Percentiles rank a stretch among this genome's conserved stretches.
Evolutionary conservation across 768 basidiomycete species (phyloP).

Genomic region (Asterophora parasitica): DNA sequence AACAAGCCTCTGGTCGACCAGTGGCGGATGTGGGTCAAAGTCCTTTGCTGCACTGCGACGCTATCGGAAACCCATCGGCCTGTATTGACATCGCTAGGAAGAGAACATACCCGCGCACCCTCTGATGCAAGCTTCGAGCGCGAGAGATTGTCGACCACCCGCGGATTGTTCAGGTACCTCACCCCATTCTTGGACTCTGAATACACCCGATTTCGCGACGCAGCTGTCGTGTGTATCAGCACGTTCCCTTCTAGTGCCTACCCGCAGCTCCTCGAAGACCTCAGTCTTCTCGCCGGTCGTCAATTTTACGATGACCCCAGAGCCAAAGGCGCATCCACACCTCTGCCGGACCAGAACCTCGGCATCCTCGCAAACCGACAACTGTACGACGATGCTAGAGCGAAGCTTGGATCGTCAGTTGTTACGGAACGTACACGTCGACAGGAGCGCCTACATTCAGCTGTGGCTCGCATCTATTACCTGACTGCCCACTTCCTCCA

Average conservation of each 20-base stretch:
- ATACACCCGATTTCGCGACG: constrained; percentile 76
- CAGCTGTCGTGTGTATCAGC: constrained; percentile 85
- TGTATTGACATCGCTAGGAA: constrained; percentile 46
- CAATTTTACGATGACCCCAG: constrained; percentile 79
- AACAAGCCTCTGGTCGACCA: constrained; percentile 61
- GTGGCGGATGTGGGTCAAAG: constrained; percentile 81
- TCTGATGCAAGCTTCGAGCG: constrained; percentile 76
- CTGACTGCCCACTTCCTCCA: constrained; percentile 77
- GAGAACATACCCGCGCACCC: constrained; percentile 65
- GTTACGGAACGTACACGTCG: constrained; percentile 56
- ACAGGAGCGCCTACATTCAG: constrained; percentile 77
- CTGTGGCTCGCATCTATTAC: constrained; percentile 85
- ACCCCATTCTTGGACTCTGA: constrained; percentile 88
- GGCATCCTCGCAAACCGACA: constrained; percentile 46
- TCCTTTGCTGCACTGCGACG: constrained; percentile 78
- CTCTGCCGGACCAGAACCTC: constrained; percentile 32
- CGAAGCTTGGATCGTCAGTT: constrained; percentile 40
- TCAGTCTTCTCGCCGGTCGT: constrained; percentile 72
- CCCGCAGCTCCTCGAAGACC: constrained; percentile 77
- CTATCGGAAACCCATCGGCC: constrained; percentile 57
- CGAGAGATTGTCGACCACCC: constrained; percentile 76
- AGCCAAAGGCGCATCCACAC: constrained; percentile 35
- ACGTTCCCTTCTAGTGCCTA: constrained; percentile 76
- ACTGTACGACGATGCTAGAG: constrained; percentile 56
- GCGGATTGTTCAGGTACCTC: constrained; percentile 78